Evolutionary conservation across 495 filamentous ascomycete genomes (phyloP).

Genomic region (Penicillium parvum): DNA sequence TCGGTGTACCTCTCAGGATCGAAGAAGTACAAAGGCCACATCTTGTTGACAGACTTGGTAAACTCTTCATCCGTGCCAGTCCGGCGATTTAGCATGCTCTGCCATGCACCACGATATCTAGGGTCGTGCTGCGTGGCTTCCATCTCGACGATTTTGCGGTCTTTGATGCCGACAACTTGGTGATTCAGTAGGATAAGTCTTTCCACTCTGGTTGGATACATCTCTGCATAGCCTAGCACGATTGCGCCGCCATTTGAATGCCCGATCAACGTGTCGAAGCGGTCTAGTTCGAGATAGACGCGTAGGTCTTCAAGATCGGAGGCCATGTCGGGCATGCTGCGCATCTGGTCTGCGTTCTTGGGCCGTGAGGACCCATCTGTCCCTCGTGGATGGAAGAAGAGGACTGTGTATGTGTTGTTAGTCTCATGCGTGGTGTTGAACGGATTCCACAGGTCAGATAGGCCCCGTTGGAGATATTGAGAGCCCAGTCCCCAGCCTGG

Average conservation of each 20-base stretch:
- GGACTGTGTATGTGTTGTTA: conserved; percentile 1
- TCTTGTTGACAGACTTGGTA: conserved; percentile 4
- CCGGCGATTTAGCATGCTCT: conserved; percentile 1
- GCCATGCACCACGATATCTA: conserved; percentile 5
- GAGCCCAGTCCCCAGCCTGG: conserved; percentile 21
- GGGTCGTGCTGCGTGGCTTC: conserved; percentile 5
- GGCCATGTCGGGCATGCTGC: conserved; percentile 13
- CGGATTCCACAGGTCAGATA: conserved; percentile 4
- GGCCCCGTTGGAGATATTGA: conserved; percentile 14
- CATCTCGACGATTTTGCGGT: neutral
- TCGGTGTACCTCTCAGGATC: conserved; percentile 8
- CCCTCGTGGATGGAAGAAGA: conserved; percentile 15
- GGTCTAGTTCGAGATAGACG: conserved; percentile 6
- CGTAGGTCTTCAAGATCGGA: conserved; percentile 19
- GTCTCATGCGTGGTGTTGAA: neutral
- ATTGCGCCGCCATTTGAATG: conserved; percentile 26
- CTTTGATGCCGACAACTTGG: conserved; percentile 13
- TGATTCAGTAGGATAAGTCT: conserved; percentile 17
- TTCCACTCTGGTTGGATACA: conserved; percentile 12
- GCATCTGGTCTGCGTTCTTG: conserved; percentile 1
- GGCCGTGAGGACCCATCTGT: conserved; percentile 8
- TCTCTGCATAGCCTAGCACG: conserved; percentile 18
- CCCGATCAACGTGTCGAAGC: conserved; percentile 9
- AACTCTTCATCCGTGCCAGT: conserved; percentile 9
- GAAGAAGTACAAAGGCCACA: conserved; percentile 19